phyloP scores from a whole-genome alignment of 148 eudicot genomes.

The Silene uniflora region DNA sequence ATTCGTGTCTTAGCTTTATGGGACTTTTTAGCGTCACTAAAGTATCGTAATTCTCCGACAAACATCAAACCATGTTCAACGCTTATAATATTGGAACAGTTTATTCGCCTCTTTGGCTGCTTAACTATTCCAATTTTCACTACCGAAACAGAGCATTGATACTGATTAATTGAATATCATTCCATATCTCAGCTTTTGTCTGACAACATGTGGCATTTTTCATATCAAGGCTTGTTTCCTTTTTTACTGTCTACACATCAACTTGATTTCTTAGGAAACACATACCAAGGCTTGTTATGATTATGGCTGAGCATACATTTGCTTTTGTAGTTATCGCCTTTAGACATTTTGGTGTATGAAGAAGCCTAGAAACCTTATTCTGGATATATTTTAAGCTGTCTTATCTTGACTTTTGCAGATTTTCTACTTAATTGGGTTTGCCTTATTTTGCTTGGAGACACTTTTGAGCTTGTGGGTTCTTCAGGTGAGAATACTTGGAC shows the following conservation, averaged over 20 bases:
- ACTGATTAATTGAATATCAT: not conserved
- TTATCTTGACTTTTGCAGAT: constrained; percentile 44
- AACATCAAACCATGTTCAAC: too few species aligned
- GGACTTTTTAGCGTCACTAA: too few species aligned
- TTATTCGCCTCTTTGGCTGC: not conserved
- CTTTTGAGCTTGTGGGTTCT: constrained; percentile 97
- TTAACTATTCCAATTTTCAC: not conserved
- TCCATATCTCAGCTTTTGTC: not conserved
- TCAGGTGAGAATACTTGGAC: constrained; percentile 58
- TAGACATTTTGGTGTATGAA: not conserved
- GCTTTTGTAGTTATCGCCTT: not conserved
- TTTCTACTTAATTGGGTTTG: constrained; percentile 88
- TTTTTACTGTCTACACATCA: not conserved
- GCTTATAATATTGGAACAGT: too few species aligned
- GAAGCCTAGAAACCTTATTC: not conserved
- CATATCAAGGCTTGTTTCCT: not conserved
- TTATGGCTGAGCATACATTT: not conserved
- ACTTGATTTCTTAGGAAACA: not conserved
- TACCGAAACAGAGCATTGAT: not conserved
- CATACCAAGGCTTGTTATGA: not conserved
- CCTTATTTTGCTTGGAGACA: constrained; percentile 78
- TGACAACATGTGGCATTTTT: too few species aligned
- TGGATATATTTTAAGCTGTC: constrained; percentile 20
- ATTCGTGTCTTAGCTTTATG: too few species aligned
- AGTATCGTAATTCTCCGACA: too few species aligned